phyloP scores from a whole-genome alignment of 345 rosid species.

The Carallia pectinifolia region DNA sequence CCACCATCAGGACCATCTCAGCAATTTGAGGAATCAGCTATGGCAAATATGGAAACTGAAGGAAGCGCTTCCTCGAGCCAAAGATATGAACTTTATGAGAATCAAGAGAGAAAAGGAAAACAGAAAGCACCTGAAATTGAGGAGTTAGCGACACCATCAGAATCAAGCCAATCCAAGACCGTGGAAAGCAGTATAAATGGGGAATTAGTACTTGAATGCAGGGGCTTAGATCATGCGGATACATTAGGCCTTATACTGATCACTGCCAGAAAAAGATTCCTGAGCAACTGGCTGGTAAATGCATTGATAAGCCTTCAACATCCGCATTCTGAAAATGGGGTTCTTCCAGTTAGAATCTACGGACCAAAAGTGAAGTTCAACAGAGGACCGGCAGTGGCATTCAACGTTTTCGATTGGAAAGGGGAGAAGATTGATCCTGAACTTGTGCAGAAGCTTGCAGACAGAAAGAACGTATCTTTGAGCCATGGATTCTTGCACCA shows the following conservation, averaged over 20 bases:
- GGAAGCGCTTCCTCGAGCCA: neutral
- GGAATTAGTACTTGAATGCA: conserved; percentile 40
- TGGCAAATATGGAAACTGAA: conserved; percentile 2
- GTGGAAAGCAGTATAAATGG: neutral
- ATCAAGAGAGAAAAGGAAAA: conserved; percentile 8
- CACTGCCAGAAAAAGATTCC: conserved; percentile 53
- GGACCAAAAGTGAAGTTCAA: conserved; percentile 58
- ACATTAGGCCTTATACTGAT: conserved; percentile 55
- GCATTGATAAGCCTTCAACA: conserved; percentile 67
- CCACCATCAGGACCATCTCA: conserved; percentile 22
- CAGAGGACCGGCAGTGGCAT: conserved; percentile 65
- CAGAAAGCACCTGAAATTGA: conserved; percentile 30
- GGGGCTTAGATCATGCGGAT: conserved; percentile 78
- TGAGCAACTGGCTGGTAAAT: conserved; percentile 69
- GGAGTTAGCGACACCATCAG: conserved; percentile 29
- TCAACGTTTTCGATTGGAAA: conserved; percentile 90
- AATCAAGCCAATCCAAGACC: conserved; percentile 7
- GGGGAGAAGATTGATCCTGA: conserved; percentile 65
- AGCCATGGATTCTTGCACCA: conserved; percentile 47
- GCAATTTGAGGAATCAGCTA: conserved; percentile 13
- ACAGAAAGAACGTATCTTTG: conserved; percentile 55
- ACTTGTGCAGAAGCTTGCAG: conserved; percentile 76
- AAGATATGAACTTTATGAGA: conserved; percentile 20
- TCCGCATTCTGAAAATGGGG: conserved; percentile 46
- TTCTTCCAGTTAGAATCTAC: conserved; percentile 52